phyloP scores from a whole-genome alignment of 371 early-diverging fungal genomes.

The Apophysomyces trapeziformis region DNA sequence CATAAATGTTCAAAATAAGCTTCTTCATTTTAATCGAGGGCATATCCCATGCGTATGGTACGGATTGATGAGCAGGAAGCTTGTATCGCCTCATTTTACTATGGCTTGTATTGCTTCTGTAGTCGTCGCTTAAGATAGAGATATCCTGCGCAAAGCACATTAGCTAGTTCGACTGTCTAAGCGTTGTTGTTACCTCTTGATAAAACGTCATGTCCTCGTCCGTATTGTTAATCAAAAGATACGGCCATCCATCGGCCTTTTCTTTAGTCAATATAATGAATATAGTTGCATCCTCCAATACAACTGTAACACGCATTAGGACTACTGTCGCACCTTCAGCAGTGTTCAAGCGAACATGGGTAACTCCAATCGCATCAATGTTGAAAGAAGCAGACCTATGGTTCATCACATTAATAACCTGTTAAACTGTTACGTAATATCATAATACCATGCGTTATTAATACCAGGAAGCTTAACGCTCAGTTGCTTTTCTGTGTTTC shows the following conservation, averaged over 20 bases:
- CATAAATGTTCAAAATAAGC: slow-evolving; percentile 74
- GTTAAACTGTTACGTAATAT: neutral
- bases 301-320: slow-evolving; percentile 77
- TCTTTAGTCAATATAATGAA: slow-evolving; percentile 84
- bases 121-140: slow-evolving; percentile 40
- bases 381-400: slow-evolving; percentile 86
- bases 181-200: slow-evolving; percentile 61
- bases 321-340: slow-evolving; percentile 57
- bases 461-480: slow-evolving; percentile 73
- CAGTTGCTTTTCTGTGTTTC: slow-evolving; percentile 67
- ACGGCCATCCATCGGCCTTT: slow-evolving; percentile 87
- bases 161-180: neutral
- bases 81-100: slow-evolving; percentile 55
- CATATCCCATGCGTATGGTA: slow-evolving; percentile 94
- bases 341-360: slow-evolving; percentile 76
- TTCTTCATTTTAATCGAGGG: slow-evolving; percentile 82
- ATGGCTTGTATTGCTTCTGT: slow-evolving; percentile 22
- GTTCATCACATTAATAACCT: neutral
- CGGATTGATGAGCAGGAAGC: slow-evolving; percentile 65
- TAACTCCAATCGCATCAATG: slow-evolving; percentile 86
- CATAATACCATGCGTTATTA: slow-evolving; percentile 75
- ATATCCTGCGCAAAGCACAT: slow-evolving; percentile 26
- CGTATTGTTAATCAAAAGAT: slow-evolving; percentile 86
- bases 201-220: slow-evolving; percentile 78
- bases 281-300: slow-evolving; percentile 87